These are phyloP conservation scores for Oryza glumipatula DNA, from an alignment of 176 grass and related monocot species.

Conservation along the genomic window DNA sequence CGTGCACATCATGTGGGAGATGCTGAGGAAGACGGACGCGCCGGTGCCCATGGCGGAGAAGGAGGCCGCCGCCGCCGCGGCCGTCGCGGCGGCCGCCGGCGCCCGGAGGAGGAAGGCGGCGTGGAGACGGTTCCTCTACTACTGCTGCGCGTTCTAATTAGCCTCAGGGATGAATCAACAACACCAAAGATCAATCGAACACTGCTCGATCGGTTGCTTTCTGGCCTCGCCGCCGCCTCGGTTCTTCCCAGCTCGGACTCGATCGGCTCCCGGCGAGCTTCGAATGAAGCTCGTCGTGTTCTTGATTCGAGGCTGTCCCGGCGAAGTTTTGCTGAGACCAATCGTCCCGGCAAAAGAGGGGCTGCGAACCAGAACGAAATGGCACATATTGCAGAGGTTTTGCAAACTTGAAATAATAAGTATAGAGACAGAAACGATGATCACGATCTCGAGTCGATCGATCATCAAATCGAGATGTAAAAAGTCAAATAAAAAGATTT, in stretches of 20 bases:
- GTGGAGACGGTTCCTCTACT: slow-evolving; percentile 55
- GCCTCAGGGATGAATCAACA: background rate
- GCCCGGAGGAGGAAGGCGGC: slow-evolving; percentile 52
- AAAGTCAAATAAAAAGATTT: background rate
- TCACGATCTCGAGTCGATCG: background rate
- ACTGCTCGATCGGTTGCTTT: background rate
- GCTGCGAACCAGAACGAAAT: background rate
- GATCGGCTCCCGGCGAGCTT: background rate
- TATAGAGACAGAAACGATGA: background rate
- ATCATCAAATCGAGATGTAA: slow-evolving; percentile 27
- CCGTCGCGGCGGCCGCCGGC: slow-evolving; percentile 45
- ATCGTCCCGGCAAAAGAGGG: background rate
- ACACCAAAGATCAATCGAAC: background rate
- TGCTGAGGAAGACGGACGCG: slow-evolving; percentile 61
- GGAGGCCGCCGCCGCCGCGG: slow-evolving; percentile 39
- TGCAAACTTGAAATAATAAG: slow-evolving; percentile 1
- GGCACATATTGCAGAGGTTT: slow-evolving; percentile 22
- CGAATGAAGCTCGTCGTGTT: background rate
- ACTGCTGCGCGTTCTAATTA: slow-evolving; percentile 66
- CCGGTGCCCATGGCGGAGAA: slow-evolving; percentile 49
- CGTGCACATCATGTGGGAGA: slow-evolving; percentile 91
- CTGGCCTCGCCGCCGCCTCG: background rate
- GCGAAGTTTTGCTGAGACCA: slow-evolving; percentile 9
- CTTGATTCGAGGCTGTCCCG: background rate
- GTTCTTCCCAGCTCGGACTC: slow-evolving; percentile 2